Evolutionary conservation across 805 yeast genomes (phyloP).

Genomic region (Vanderwaltozyma tropicalis): DNA sequence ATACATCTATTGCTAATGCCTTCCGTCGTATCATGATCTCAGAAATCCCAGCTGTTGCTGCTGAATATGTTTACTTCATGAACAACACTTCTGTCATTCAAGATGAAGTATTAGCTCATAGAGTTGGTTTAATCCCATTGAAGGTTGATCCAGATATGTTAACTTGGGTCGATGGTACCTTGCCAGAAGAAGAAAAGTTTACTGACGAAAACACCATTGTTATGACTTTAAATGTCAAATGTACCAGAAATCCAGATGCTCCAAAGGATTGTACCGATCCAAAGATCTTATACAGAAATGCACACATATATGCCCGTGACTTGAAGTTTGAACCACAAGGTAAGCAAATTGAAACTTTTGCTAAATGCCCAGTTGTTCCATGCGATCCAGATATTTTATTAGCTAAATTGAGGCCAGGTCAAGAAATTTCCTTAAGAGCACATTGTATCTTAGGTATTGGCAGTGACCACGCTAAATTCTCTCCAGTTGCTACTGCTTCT

Average conservation of each 20-base stretch:
- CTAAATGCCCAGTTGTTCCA: conserved; percentile 57
- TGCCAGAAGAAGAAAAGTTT: conserved; percentile 57
- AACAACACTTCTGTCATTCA: conserved; percentile 95
- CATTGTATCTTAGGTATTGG: conserved; percentile 91
- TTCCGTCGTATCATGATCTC: conserved; percentile 94
- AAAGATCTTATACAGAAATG: conserved; percentile 68
- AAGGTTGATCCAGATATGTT: conserved; percentile 83
- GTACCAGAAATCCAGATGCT: conserved; percentile 80
- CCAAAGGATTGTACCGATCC: conserved; percentile 72
- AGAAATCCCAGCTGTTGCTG: conserved; percentile 93
- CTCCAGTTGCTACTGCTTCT: conserved; percentile 95
- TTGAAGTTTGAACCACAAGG: conserved; percentile 89
- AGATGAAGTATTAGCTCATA: conserved; percentile 92
- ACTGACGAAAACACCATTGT: conserved; percentile 88
- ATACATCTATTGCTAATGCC: conserved; percentile 91
- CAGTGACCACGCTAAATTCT: conserved; percentile 91
- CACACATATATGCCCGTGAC: conserved; percentile 82
- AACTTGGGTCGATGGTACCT: conserved; percentile 64
- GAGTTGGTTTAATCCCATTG: conserved; percentile 87
- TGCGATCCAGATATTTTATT: conserved; percentile 81
- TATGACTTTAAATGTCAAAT: conserved; percentile 65
- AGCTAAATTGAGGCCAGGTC: conserved; percentile 94
- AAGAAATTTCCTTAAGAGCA: conserved; percentile 81
- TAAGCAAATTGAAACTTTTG: conserved; percentile 62
- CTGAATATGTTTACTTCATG: conserved; percentile 81